Evolutionary conservation across 192 early-diverging fungal species (phyloP).

Genomic region (Mortierella alpina): DNA sequence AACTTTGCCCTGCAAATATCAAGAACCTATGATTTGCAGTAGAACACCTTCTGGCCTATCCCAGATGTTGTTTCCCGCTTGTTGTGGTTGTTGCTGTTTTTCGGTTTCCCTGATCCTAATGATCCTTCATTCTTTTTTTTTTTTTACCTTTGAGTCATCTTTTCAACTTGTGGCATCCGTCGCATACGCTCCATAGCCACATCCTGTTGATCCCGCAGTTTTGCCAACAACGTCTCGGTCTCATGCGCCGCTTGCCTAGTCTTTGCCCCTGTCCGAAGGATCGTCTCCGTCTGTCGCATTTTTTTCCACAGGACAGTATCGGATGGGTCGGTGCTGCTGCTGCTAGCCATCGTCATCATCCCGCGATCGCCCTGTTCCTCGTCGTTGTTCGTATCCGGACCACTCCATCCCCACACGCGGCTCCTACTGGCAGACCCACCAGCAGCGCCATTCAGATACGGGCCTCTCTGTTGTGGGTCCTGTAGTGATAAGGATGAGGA

Average conservation of each 20-base stretch:
- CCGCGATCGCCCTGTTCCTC: background rate
- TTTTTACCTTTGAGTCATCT: slow-evolving; percentile 50
- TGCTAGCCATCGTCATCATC: background rate
- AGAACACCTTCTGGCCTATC: background rate
- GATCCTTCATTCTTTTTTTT: too few relatives aligned
- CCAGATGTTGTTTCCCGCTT: background rate
- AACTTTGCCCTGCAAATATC: background rate
- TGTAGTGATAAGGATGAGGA: background rate
- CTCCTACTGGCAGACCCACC: slow-evolving; percentile 4
- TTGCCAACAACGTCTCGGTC: slow-evolving; percentile 33
- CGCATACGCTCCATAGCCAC: slow-evolving; percentile 8
- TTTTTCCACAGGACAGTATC: background rate
- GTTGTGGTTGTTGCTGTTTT: background rate
- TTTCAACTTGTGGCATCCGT: slow-evolving; percentile 36
- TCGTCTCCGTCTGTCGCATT: background rate
- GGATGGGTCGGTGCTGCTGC: too few relatives aligned
- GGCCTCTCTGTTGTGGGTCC: background rate
- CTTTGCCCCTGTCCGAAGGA: slow-evolving; percentile 6
- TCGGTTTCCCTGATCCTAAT: background rate
- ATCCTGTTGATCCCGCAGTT: slow-evolving; percentile 31
- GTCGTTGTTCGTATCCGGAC: slow-evolving; percentile 1
- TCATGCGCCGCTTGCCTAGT: slow-evolving; percentile 47
- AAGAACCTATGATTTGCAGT: background rate
- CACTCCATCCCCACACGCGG: slow-evolving; percentile 39
- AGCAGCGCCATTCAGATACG: background rate